Percentiles rank a stretch among this genome's conserved stretches.
Conservation (phyloP, 495 filamentous ascomycete species). For the Sordaria brevicollis region DNA sequence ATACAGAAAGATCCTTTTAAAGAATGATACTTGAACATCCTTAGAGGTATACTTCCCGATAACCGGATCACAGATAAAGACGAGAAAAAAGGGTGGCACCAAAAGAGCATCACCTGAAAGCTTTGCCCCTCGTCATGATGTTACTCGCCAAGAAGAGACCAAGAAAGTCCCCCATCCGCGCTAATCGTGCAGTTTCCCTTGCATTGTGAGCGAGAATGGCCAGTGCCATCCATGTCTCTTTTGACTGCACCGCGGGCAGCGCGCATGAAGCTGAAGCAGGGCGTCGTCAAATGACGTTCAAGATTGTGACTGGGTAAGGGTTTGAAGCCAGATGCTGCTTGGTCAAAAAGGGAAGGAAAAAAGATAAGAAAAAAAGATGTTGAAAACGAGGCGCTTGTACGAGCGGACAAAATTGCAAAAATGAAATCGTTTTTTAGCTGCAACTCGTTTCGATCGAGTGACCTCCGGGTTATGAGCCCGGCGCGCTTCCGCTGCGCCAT, state of each 20-base stretch:
- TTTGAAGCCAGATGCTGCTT: not conserved
- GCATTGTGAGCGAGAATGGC: too few relatives aligned
- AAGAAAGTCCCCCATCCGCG: not conserved
- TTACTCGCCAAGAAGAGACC: not conserved
- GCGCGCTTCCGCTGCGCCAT: constrained; percentile 10
- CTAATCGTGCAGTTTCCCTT: not conserved
- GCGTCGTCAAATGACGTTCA: not conserved
- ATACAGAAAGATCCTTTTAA: not conserved
- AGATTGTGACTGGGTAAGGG: not conserved
- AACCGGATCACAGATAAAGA: not conserved
- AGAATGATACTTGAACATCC: not conserved
- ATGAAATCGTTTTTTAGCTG: not conserved
- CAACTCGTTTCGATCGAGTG: constrained; percentile 8
- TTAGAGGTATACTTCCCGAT: too few relatives aligned
- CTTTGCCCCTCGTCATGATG: not conserved
- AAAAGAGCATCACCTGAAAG: not conserved
- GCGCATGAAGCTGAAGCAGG: not conserved
- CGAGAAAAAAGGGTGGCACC: not conserved
- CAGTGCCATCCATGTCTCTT: not conserved
- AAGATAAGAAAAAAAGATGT: not conserved
- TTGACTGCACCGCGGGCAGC: not conserved
- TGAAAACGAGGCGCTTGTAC: not conserved
- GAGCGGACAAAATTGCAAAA: constrained; percentile 5
- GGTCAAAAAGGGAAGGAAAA: not conserved
- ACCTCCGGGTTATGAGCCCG: constrained; percentile 9